These are phyloP conservation scores for Venturia effusa DNA, from an alignment of 2,329 filamentous ascomycete genomes.

Conservation along the genomic window DNA sequence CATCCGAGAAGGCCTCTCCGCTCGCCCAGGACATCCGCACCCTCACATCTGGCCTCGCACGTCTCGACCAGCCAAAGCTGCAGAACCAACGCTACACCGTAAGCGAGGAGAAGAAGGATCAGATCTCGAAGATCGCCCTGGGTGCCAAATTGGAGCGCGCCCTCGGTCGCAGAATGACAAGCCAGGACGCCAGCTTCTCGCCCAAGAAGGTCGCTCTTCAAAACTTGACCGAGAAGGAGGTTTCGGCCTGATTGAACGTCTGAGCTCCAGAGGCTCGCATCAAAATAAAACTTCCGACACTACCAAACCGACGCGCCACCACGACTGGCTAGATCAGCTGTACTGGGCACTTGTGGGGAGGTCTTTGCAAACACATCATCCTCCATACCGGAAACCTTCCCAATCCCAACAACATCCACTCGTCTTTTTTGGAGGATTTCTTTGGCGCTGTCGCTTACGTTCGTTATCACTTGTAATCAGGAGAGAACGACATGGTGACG, in stretches of 20 bases:
- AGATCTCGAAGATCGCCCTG: constrained; percentile 75
- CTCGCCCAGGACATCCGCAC: constrained; percentile 57
- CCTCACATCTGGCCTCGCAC: constrained; percentile 69
- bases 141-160: constrained; percentile 86
- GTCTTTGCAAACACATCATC: background rate
- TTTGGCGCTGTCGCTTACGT: background rate
- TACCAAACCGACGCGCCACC: background rate
- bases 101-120: constrained; percentile 68
- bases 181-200: constrained; percentile 81
- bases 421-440: background rate
- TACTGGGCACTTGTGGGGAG: background rate
- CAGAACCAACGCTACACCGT: constrained; percentile 71
- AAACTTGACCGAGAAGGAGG: background rate
- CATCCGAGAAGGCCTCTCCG: constrained; percentile 32
- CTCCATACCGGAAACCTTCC: background rate
- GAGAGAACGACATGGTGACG: background rate
- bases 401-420: background rate
- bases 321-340: background rate
- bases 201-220: background rate
- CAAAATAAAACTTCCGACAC: background rate
- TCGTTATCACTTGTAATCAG: background rate
- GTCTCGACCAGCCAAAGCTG: constrained; percentile 83
- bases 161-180: constrained; percentile 71
- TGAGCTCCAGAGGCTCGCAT: background rate
- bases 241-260: background rate